These are phyloP conservation scores for Metschnikowia anglica DNA, from an alignment of 805 yeast species.

Conservation along the genomic window DNA sequence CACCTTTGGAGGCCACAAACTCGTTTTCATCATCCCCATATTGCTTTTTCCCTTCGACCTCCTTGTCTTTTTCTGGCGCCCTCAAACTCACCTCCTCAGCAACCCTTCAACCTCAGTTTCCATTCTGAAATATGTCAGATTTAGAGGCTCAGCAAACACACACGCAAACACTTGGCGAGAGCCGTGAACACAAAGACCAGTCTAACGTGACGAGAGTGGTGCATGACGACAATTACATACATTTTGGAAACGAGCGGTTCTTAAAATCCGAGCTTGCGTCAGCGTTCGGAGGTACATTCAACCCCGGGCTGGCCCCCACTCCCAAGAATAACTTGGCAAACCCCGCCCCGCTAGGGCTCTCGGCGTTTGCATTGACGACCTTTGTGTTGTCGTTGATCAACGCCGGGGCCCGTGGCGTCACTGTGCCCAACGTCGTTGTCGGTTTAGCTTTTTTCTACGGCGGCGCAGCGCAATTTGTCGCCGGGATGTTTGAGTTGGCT, in stretches of 20 bases:
- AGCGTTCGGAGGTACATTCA: slow-evolving; percentile 83
- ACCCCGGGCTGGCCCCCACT: slow-evolving; percentile 57
- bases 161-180: slow-evolving; percentile 25
- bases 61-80: not conserved
- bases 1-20: no score
- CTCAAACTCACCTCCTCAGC: not conserved
- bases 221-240: slow-evolving; percentile 61
- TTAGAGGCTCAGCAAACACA: slow-evolving; percentile 38
- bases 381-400: slow-evolving; percentile 64
- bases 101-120: no score
- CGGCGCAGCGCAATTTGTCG: slow-evolving; percentile 66
- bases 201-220: slow-evolving; percentile 30
- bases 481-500: slow-evolving; percentile 77
- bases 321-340: slow-evolving; percentile 52
- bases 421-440: slow-evolving; percentile 58
- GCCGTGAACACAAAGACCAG: not conserved
- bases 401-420: slow-evolving; percentile 66
- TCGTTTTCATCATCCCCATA: no score
- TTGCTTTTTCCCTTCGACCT: no score
- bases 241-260: slow-evolving; percentile 71
- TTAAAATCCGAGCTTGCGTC: slow-evolving; percentile 52
- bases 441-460: slow-evolving; percentile 72
- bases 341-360: slow-evolving; percentile 74
- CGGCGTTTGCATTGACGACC: slow-evolving; percentile 68
- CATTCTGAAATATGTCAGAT: slow-evolving; percentile 32